Evolutionary conservation across 139 green algal species (phyloP), one percentile per base, ranked within the genome.

Genomic region (Spirogloea muscicola): DNA sequence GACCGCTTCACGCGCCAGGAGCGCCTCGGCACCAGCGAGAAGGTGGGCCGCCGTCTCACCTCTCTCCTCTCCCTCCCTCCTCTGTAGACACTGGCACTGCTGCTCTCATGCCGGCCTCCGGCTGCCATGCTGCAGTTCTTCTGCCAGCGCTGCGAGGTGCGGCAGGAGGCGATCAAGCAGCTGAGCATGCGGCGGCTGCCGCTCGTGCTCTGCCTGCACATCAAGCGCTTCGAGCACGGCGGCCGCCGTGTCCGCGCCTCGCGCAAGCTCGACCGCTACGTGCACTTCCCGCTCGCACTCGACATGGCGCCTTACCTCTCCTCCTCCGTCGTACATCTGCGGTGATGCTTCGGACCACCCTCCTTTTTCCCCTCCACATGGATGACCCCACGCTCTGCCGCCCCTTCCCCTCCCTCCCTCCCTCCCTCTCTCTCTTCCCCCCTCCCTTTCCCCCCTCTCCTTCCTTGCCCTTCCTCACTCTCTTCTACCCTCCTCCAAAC

Each of bases 191-290:
- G 82, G 9, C 82, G 80, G 10, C 85, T 96, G 68, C 91, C 92
- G 3, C 88, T 88, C 3, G 82, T 96, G 48, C 86, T 97, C 64
- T 87, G 83, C 51, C 68, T 97, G 36, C 92, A 97, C 77, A 72
- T 93, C 34, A 97, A 97, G 82, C 83, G 92, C 36, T 97, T 96
- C 76, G 88, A 96, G 82, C 86, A 93, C 57, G 61, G 29, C 40
- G n/a, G 18, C 6, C 27, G 42, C 49, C 49, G 49, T 34, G n/a
- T n/a, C n/a, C 80, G 75, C 46, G 46, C 36, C 27, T 62, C 68
- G 31, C 73, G 68, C 29, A 96, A 96, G 84, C 74, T 96, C 44
- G 79, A 95, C 60, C 88, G 84, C 1, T 87, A 81, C 71, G 75
- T 96, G 36, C 7, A 49, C 9, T 96, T 95, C 71, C 89, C 91